phyloP scores from a whole-genome alignment of 1,139 yeast genomes.

The Pichia sp. region DNA sequence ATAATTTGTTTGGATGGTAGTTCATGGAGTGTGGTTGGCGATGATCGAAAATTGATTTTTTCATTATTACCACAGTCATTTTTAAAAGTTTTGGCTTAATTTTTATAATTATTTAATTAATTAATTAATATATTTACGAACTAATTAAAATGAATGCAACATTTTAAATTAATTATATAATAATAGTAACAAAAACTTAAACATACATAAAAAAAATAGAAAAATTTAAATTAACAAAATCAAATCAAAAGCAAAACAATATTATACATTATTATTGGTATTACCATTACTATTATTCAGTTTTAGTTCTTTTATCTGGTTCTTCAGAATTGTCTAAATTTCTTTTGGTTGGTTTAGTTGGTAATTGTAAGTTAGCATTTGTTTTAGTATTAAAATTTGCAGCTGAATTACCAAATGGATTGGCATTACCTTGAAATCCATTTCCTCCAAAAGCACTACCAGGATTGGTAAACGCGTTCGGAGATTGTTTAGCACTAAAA shows the following conservation, averaged over 20 bases:
- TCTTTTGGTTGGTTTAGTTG: slow-evolving; percentile 19
- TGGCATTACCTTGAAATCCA: neutral
- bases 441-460: too few relatives aligned
- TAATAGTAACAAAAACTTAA: too few relatives aligned
- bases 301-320: slow-evolving; percentile 22
- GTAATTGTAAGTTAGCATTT: slow-evolving; percentile 4
- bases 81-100: slow-evolving; percentile 5
- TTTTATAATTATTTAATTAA: neutral
- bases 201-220: neutral
- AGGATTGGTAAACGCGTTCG: too few relatives aligned
- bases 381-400: neutral
- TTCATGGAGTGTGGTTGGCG: slow-evolving; percentile 13
- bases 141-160: too few relatives aligned
- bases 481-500: neutral
- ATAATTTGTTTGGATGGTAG: slow-evolving; percentile 50
- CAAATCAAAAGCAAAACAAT: neutral
- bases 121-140: too few relatives aligned
- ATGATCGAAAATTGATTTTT: slow-evolving; percentile 9
- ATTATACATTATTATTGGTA: neutral
- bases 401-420: neutral
- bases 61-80: slow-evolving; percentile 9
- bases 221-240: too few relatives aligned
- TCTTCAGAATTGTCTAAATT: slow-evolving; percentile 14
- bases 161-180: too few relatives aligned
- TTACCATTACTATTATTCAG: slow-evolving; percentile 5